Evolutionary conservation across 1,139 yeast genomes (phyloP).

Genomic region (Suhomyces yuchorum): DNA sequence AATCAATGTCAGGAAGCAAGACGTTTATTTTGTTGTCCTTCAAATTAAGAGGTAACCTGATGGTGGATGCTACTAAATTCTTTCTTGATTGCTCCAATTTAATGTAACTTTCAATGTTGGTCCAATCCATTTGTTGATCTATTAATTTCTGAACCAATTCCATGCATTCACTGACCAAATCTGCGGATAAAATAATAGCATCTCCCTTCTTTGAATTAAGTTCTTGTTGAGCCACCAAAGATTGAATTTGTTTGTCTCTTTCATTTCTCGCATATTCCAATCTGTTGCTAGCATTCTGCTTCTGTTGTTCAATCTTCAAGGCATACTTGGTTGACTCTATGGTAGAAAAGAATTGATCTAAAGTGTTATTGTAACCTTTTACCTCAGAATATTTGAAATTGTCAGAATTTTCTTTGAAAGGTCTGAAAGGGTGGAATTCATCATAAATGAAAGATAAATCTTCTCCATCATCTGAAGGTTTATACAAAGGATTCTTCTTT

Average conservation of each 20-base stretch:
- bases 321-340: slow-evolving; percentile 81
- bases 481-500: slow-evolving; percentile 56
- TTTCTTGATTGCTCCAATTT: slow-evolving; percentile 68
- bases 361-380: slow-evolving; percentile 73
- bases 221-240: slow-evolving; percentile 65
- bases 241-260: slow-evolving; percentile 68
- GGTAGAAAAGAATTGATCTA: slow-evolving; percentile 83
- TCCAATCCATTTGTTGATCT: slow-evolving; percentile 94
- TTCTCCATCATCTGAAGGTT: slow-evolving; percentile 28
- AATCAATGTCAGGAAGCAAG: slow-evolving; percentile 48
- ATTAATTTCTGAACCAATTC: slow-evolving; percentile 64
- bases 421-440: slow-evolving; percentile 85
- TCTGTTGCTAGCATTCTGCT: slow-evolving; percentile 71
- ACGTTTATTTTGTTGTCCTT: slow-evolving; percentile 68
- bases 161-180: slow-evolving; percentile 71
- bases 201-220: slow-evolving; percentile 70
- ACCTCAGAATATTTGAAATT: slow-evolving; percentile 39
- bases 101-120: slow-evolving; percentile 76
- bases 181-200: slow-evolving; percentile 69
- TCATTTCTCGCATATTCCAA: slow-evolving; percentile 75
- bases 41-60: slow-evolving; percentile 71
- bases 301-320: slow-evolving; percentile 71
- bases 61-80: slow-evolving; percentile 62
- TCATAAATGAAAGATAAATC: slow-evolving; percentile 62
- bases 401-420: slow-evolving; percentile 44